Evolutionary conservation across 257 asterid species (phyloP), one percentile per base, ranked within the genome.

Genomic region (Buddleja alternifolia): DNA sequence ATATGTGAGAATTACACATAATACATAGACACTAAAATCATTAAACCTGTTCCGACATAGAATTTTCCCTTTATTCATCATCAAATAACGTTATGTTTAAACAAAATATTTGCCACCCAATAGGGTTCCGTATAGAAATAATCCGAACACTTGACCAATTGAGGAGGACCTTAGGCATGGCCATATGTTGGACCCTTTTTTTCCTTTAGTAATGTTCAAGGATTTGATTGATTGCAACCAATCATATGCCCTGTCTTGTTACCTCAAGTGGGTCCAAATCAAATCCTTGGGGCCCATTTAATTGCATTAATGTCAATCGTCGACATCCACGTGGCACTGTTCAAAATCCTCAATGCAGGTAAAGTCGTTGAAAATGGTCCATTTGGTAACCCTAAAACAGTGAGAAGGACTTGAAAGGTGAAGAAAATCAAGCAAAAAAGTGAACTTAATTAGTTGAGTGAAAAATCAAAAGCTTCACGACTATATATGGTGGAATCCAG

Each of bases 191-290:
- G 72, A 63, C 47, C 29, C 50, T 16, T 36, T 41, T 41, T 10
- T 4, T 12, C 20, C 9, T 59, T 14, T 29, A 29, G 34, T 2
- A 29, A 14, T 34, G 54, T 24, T 56, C 61, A 74, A 60, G 29
- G 81, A 76, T 76, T 69, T 80, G 77, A 73, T 75, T 73, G 81
- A 80, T 58, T 11, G 75, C 39, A 69, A 54, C 25, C 56, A 65
- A 72, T 73, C 73, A 79, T 67, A 67, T 57, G n/a, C 61, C 59
- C 36, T 66, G 58, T 70, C 60, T 65, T 66, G 70, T 58, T 64
- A 58, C 51, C 32, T 74, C 63, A 34, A 19, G 40, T 63, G 75
- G 74, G 62, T 54, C 71, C 69, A 10, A 4, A 3, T 4, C 40
- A 20, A 34, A 25, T 60, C 39, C 2, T n/a, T 16, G 75, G 36